A percentile compares a stretch with the other conserved stretches of the same genome.
Evolutionary conservation across 164 flowering plant genomes (phyloP).

Genomic region (Piper betle): DNA sequence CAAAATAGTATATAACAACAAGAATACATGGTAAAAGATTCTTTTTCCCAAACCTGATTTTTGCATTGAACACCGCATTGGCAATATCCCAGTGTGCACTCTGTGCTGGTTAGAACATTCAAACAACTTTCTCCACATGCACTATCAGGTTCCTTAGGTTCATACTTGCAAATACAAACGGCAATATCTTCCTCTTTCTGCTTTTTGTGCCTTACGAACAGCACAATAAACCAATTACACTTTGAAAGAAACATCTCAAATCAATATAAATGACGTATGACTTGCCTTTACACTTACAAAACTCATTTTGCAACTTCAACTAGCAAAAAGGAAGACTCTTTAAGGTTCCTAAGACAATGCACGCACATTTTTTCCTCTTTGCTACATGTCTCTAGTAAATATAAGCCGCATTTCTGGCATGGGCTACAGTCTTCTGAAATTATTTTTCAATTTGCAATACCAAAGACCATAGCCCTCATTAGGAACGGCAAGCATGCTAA

Average conservation of each 20-base stretch:
- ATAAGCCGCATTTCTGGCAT: no score
- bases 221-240: background rate
- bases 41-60: conserved; percentile 55
- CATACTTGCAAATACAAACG: conserved; percentile 55
- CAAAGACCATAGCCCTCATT: no score
- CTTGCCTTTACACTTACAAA: background rate
- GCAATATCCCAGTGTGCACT: conserved; percentile 85
- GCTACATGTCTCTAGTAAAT: no score
- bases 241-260: background rate
- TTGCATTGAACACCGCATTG: conserved; percentile 58
- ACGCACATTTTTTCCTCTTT: no score
- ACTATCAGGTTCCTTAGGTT: conserved; percentile 46
- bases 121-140: conserved; percentile 81
- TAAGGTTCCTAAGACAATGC: no score
- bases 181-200: conserved; percentile 85
- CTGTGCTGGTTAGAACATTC: conserved; percentile 83
- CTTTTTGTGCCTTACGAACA: conserved; percentile 46
- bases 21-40: background rate
- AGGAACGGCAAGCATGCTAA: no score
- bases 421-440: no score
- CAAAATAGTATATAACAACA: background rate
- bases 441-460: no score
- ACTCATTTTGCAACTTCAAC: background rate
- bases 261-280: background rate
- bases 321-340: no score